These are phyloP conservation scores for Lentinula detonsa DNA, from an alignment of 768 basidiomycete species.

Conservation along the genomic window DNA sequence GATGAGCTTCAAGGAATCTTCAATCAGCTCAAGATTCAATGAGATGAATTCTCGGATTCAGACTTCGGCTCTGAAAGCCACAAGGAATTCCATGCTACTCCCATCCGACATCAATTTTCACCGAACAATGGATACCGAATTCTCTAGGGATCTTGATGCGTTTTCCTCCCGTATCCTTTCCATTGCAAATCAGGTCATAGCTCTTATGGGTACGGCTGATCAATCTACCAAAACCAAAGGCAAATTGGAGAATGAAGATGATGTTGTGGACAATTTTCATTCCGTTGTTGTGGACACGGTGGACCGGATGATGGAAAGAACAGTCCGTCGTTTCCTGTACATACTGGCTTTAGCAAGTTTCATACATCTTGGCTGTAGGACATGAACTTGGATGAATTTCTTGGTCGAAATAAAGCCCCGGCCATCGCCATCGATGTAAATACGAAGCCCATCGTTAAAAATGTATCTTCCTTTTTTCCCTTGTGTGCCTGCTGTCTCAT, in stretches of 20 bases:
- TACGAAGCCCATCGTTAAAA: conserved; percentile 19
- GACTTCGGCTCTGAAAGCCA: conserved; percentile 53
- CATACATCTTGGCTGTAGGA: conserved; percentile 42
- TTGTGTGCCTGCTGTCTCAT: conserved; percentile 7
- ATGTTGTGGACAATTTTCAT: conserved; percentile 80
- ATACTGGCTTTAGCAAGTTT: neutral
- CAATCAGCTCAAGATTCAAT: conserved; percentile 30
- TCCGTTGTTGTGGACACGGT: conserved; percentile 73
- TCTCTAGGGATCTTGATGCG: conserved; percentile 66
- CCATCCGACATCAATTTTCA: conserved; percentile 84
- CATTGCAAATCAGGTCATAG: conserved; percentile 60
- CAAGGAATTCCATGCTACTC: conserved; percentile 52
- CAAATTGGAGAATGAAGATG: conserved; percentile 62
- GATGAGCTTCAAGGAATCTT: neutral
- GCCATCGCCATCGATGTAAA: conserved; percentile 49
- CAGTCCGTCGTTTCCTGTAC: conserved; percentile 34
- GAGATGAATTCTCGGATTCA: conserved; percentile 56
- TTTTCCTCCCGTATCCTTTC: conserved; percentile 62
- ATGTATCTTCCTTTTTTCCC: conserved; percentile 17
- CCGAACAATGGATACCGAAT: conserved; percentile 70
- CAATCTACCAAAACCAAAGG: conserved; percentile 45
- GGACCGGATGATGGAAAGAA: conserved; percentile 81
- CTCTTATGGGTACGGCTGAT: conserved; percentile 40
- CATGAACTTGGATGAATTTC: conserved; percentile 71
- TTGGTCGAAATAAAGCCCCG: conserved; percentile 64